Evolutionary conservation across 139 green algal species (phyloP), one percentile per base, ranked within the genome.

Genomic region (Coelastrella sp.): DNA sequence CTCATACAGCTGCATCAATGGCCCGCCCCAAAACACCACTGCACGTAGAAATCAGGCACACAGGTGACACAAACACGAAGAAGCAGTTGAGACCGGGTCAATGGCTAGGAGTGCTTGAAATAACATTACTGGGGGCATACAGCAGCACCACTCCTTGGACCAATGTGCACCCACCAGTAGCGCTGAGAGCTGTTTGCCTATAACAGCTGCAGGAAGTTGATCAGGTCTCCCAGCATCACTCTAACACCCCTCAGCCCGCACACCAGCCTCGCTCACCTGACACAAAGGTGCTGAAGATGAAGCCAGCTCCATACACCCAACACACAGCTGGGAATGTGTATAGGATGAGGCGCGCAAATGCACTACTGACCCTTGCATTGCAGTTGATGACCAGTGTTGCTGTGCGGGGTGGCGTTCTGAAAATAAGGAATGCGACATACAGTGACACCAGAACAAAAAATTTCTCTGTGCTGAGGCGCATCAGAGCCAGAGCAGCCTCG

Each of bases 381-480:
- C 95, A n/a, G 7, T 95, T 93, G 15, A 97, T 66, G 4, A 82
- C 15, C 6, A 88, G 85, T 24, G 75, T 88, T 9, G 88, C 87
- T 0, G 49, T 82, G 82, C 56, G 78, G 10, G 89, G 87, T 6
- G 82, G 90, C 8, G 94, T 94, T 9, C 93, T 91, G 91, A 97
- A 98, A 6, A 97, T 63, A 12, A 98, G 88, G 94, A 96, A 97
- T 4, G 90, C 84, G 1, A 93, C 89, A 63, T 95, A 96, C 8
- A 96, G 94, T 56, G 93, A 92, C 56, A 96, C 58, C 66, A 98
- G 94, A 79, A 97, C 93, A 91, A 97, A 97, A 90, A 96, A 97
- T 85, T 95, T 95, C 90, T 98, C 96, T 89, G 95, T 97, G 59
- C 91, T 94, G 9, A 98, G 95, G 82, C 96, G 93, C 96, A 98